Evolutionary conservation across 306 rosid species (phyloP).

Genomic region (Oemleria cerasiformis): DNA sequence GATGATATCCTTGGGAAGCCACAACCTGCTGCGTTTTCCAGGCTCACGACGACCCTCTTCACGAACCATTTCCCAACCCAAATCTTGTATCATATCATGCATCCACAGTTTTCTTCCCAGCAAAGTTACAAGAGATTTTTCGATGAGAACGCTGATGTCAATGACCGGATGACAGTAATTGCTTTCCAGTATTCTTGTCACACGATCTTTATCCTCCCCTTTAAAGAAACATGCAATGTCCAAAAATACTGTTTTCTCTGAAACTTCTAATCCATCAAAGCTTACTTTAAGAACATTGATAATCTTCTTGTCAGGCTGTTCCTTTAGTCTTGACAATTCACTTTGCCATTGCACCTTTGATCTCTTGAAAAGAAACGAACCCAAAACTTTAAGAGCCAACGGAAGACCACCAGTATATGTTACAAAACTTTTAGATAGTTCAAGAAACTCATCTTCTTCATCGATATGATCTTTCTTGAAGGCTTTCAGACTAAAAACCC

Average conservation of each 20-base stretch:
- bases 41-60: too few species aligned
- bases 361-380: conserved; percentile 7
- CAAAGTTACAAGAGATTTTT: too few species aligned
- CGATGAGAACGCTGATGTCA: too few species aligned
- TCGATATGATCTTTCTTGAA: conserved; percentile 2
- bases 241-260: conserved; percentile 10
- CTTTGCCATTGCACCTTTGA: conserved; percentile 13
- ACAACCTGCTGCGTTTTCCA: too few species aligned
- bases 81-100: too few species aligned
- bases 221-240: conserved; percentile 28
- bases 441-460: neutral
- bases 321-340: conserved; percentile 9
- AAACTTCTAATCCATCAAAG: neutral
- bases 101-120: too few species aligned
- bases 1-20: too few species aligned
- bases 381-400: conserved; percentile 20
- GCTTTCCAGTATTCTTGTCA: too few species aligned
- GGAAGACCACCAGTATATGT: conserved; percentile 19
- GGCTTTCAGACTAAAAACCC: conserved; percentile 10
- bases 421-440: conserved; percentile 1
- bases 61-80: too few species aligned
- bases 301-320: conserved; percentile 1
- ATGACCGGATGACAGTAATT: too few species aligned
- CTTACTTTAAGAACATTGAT: conserved; percentile 7
- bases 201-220: conserved; percentile 10